These are phyloP conservation scores for Amyloporia xantha DNA, from an alignment of 768 basidiomycete genomes.

Conservation along the genomic window DNA sequence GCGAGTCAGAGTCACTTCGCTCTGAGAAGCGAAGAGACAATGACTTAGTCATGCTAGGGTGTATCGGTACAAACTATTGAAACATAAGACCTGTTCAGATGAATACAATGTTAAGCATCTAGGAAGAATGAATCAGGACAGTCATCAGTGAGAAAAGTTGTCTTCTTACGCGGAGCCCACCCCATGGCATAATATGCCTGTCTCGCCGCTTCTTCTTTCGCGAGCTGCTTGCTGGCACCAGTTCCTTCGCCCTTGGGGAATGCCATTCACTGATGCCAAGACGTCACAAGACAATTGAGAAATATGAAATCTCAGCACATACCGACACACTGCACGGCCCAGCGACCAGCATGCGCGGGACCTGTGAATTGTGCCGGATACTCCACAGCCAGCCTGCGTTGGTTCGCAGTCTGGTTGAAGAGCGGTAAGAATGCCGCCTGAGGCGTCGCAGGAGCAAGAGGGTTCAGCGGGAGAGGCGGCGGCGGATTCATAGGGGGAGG, in stretches of 20 bases:
- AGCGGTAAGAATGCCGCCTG: conserved; percentile 58
- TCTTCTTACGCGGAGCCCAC: conserved; percentile 44
- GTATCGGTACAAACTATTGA: conserved; percentile 3
- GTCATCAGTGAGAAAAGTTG: neutral
- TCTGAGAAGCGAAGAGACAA: neutral
- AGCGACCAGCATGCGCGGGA: conserved; percentile 61
- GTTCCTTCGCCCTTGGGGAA: conserved; percentile 55
- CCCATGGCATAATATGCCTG: conserved; percentile 71
- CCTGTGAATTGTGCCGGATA: conserved; percentile 57
- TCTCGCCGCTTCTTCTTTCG: conserved; percentile 73
- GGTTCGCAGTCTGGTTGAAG: conserved; percentile 69
- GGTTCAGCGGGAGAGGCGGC: conserved; percentile 37
- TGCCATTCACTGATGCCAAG: conserved; percentile 51
- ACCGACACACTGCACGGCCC: conserved; percentile 68
- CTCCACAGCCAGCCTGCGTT: conserved; percentile 55
- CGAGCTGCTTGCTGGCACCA: conserved; percentile 67
- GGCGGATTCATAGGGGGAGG: conserved; percentile 27
- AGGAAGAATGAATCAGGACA: neutral
- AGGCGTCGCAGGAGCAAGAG: conserved; percentile 58
- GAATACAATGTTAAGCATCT: neutral
- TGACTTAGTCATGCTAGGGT: conserved; percentile 2
- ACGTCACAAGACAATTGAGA: neutral
- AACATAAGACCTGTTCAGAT: neutral
- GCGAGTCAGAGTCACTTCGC: neutral
- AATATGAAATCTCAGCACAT: conserved; percentile 20